Evolutionary conservation across 169 alveolate species (phyloP), one percentile per base, ranked within the genome.

Genomic region (Miamiensis avidus): DNA sequence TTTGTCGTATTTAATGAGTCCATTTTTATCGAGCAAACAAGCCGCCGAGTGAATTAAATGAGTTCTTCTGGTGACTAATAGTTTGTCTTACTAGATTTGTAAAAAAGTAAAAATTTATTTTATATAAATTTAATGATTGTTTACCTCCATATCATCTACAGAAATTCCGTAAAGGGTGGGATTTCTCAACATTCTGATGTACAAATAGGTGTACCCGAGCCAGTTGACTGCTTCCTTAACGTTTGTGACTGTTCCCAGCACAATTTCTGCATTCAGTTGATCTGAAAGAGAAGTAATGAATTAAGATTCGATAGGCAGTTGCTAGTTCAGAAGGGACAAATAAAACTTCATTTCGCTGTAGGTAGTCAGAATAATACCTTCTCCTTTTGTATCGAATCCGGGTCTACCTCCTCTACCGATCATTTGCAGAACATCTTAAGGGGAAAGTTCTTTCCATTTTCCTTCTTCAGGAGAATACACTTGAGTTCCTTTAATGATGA

Each of bases 391-490:
- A 96, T 99, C 99, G 93, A 95, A 99, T 87, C 98, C 99, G 0
- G 99, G 99, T 75, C 99, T 94, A 1, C 99, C 99, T 0, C 99
- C 99, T 82, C 99, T 94, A 15, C 99, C 99, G 93, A 99, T 96
- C 99, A 99, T 99, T 93, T 99, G 99, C 82, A 98, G 91, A 82
- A 99, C 97, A 92, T 99, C 99, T 96, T 98, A 94, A n/a, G 99
- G 99, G 29, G 99, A 95, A 78, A 99, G 91, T 91, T 99, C 99
- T 27, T 96, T 95, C 99, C 99, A 98, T 82, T 96, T 95, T 25
- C 99, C 99, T 90, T 96, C 94, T 88, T 98, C 99, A 27, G 99
- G 99, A 74, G 95, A 95, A 95, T 99, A 99, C 31, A 98, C 97
- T 95, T 98, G 98, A 1, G 99, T 99, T 6, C 99, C 99, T 93